Conservation (phyloP, 1,139 yeast genomes). For the Hemisphaericaspora xylofermentans region DNA sequence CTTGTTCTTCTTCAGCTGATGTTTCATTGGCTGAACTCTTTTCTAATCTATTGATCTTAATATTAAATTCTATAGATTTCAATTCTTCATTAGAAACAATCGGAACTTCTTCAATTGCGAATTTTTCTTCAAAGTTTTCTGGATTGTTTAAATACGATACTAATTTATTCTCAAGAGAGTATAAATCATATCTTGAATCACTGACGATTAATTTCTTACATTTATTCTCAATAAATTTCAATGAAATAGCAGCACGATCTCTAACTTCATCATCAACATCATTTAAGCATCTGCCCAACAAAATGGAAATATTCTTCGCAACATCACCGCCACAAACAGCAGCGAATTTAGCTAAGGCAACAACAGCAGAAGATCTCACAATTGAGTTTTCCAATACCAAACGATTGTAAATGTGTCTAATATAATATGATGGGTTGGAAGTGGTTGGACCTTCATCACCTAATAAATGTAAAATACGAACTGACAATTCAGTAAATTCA, state of each 20-base stretch:
- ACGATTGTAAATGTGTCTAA: conserved; percentile 94
- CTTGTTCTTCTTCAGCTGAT: conserved; percentile 6
- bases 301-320: conserved; percentile 66
- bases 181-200: conserved; percentile 67
- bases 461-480: conserved; percentile 82
- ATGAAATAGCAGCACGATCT: conserved; percentile 90
- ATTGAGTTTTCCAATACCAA: conserved; percentile 94
- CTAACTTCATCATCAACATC: conserved; percentile 97
- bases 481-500: conserved; percentile 90
- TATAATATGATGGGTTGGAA: conserved; percentile 82
- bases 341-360: conserved; percentile 89
- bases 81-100: conserved; percentile 62
- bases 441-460: conserved; percentile 96
- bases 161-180: conserved; percentile 74
- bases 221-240: conserved; percentile 59
- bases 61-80: conserved; percentile 57
- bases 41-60: conserved; percentile 55
- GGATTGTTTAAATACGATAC: conserved; percentile 66
- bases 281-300: conserved; percentile 78
- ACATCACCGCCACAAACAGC: conserved; percentile 70
- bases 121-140: conserved; percentile 59
- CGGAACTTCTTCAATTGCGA: conserved; percentile 70
- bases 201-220: conserved; percentile 63
- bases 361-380: conserved; percentile 93
- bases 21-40: conserved; percentile 16